Base-by-base conservation (phyloP, 768 basidiomycete genomes). In the Lactarius hatsudake region DNA sequence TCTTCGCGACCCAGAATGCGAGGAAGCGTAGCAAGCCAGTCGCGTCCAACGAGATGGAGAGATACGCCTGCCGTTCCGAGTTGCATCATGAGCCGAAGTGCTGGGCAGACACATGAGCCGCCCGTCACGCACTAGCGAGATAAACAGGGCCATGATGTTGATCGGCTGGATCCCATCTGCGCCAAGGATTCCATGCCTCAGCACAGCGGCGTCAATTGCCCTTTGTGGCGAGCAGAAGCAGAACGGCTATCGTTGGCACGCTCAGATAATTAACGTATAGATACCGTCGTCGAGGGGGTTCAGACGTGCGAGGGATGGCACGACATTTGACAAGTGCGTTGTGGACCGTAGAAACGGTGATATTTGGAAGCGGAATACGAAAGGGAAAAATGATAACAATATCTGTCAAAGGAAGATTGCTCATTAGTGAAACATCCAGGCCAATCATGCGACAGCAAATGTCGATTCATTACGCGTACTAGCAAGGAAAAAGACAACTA, bases 61-160 rank as follows among this genome's bases (percentile, higher is more conserved):
- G 89, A 77, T 98, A 98, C 0, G 95, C 78, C 77, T 80, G 64
- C 20, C 30, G 30, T 8, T 30, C 20, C 17, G 12, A 51, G 48
- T 12, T 12, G 26, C 26, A 20, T 34, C 20, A 43, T 38, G 32
- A 57, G 28, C 43, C 55, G 30, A 51, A 59, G n/a, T 36, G 23
- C n/a, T 3, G 53, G 23, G 40, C 18, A 17, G 40, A 63, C 20
- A 30, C 30, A 20, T 2, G 13, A n/a, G 12, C 23, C n/a, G 18
- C 34, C 6, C 7, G 38, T 17, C 62, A 80, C 73, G 48, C 53
- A 77, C 94, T 59, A 97, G 81, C 3, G 91, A 93, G 72, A 94
- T 87, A 78, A 98, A 98, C 1, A 98, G 79, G 30, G 93, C 92
- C 75, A 98, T 85, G 70, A 98, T 95, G 74, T 97, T 93, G 73